phyloP scores from a whole-genome alignment of 148 eudicot genomes.

The Cornus florida region DNA sequence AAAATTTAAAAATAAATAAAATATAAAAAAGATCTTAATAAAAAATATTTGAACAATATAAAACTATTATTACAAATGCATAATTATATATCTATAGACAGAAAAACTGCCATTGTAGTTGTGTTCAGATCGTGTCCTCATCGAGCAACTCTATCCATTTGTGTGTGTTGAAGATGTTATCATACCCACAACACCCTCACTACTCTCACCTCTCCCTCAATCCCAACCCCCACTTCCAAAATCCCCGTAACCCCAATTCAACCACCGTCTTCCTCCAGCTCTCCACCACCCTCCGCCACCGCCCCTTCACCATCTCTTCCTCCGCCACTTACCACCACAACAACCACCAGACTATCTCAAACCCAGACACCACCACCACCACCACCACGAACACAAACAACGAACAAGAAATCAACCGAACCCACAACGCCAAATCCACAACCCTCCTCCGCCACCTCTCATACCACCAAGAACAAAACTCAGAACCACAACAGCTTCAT shows the following conservation, averaged over 20 bases:
- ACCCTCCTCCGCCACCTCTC: conserved; percentile 38
- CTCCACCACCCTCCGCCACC: conserved; percentile 24
- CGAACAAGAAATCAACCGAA: conserved; percentile 35
- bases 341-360: neutral
- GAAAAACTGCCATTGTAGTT: too few species aligned
- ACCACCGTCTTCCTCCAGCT: conserved; percentile 23
- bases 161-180: conserved; percentile 18
- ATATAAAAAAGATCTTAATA: too few species aligned
- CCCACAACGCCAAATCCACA: conserved; percentile 70
- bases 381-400: neutral
- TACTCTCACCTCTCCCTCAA: conserved; percentile 28
- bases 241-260: conserved; percentile 13
- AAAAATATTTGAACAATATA: too few species aligned
- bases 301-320: conserved; percentile 12
- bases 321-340: conserved; percentile 20
- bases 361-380: neutral
- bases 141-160: neutral
- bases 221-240: conserved; percentile 16
- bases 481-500: neutral
- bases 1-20: too few species aligned
- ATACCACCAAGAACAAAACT: neutral
- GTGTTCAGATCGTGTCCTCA: too few species aligned
- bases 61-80: too few species aligned
- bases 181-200: conserved; percentile 17
- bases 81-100: too few species aligned